Evolutionary conservation across 306 rosid genomes (phyloP), one percentile per base, ranked within the genome.

Genomic region (Prunus mongolica): DNA sequence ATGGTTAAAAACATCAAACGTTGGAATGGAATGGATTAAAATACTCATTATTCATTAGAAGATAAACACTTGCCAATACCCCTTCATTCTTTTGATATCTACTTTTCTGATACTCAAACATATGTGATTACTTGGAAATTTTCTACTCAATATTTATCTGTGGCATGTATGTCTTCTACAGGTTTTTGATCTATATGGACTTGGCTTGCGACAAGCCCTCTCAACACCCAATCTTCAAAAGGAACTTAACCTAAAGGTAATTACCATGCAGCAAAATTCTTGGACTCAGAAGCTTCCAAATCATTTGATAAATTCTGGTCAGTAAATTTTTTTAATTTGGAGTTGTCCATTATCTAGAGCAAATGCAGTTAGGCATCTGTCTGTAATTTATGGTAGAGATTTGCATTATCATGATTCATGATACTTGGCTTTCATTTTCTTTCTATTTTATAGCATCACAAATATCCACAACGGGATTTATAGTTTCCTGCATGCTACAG

Each of bases 171-270:
- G 58, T 85, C 65, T 80, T 84, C 47, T 73, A 56, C 88, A 95
- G 98, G 97, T 88, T 38, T 38, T 38, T 38, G 44, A 38, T 38
- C 83, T 92, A 84, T 94, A 89, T 80, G 98, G 96, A 79, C 95
- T 94, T 78, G 98, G 98, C 78, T 82, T 77, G 47, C 90, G 90
- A 56, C 84, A 80, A 75, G 82, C 96, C 72, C 75, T 47, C 76
- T 55, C 87, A 20, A 84, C 98, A 49, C 92, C 96, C 51, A 94
- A 85, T 80, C 89, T 94, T 82, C 71, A 71, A n/a, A 89, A 89
- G 82, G 96, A 89, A 76, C 96, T 95, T 68, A 69, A 86, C 78
- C 83, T 89, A 25, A 90, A 90, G 95, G 98, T 87, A 57, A 85
- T 67, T 82, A 46, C 44, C 20, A 1, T 49, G 52, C 47, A 8